Conservation (phyloP, 345 rosid genomes). For the Populus alba region DNA sequence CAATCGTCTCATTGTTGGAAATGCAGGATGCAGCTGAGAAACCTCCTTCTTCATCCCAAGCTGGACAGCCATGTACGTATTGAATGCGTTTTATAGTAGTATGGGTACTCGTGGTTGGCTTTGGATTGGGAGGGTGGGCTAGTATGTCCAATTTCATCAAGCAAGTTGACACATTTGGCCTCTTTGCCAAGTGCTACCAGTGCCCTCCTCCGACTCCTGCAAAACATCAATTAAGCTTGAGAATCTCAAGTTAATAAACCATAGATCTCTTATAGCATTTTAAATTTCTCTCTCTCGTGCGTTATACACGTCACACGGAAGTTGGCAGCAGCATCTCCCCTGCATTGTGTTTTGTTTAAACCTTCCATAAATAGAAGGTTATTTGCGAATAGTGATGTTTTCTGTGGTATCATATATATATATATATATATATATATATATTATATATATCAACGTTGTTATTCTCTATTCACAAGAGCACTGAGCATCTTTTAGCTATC, state of each 20-base stretch:
- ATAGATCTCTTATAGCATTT: background rate
- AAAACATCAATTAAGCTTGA: conserved; percentile 34
- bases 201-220: conserved; percentile 43
- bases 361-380: background rate
- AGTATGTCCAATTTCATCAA: conserved; percentile 50
- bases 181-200: conserved; percentile 88
- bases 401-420: background rate
- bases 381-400: conserved; percentile 9
- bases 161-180: conserved; percentile 80
- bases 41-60: conserved; percentile 30
- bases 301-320: conserved; percentile 9
- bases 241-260: background rate
- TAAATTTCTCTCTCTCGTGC: conserved; percentile 2
- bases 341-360: conserved; percentile 9
- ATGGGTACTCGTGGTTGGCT: conserved; percentile 31
- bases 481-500: background rate
- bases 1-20: background rate
- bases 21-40: conserved; percentile 35
- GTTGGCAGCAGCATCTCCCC: background rate
- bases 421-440: too few relatives aligned
- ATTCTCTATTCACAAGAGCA: background rate
- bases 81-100: conserved; percentile 28
- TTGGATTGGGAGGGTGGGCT: conserved; percentile 38
- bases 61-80: conserved; percentile 30
- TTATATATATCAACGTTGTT: background rate